A percentile compares a stretch with the other conserved stretches of the same genome.
Conservation (phyloP, 371 early-diverging fungal genomes). For the Dichotomocladium elegans region DNA sequence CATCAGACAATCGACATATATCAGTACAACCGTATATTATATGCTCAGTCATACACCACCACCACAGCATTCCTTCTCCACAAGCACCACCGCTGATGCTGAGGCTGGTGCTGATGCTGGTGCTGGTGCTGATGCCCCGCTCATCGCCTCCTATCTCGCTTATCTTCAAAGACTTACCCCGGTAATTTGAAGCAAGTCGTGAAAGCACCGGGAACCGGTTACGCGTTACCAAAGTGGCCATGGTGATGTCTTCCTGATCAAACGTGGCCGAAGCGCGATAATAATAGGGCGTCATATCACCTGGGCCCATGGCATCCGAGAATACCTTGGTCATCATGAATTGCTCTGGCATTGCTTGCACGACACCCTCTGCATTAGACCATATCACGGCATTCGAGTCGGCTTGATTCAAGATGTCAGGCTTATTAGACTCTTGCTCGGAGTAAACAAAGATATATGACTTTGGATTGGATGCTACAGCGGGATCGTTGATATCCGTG, state of each 20-base stretch:
- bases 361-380: conserved; percentile 9
- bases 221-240: conserved; percentile 57
- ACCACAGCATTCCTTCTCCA: too few relatives aligned
- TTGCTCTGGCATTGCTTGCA: conserved; percentile 34
- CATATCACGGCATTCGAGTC: conserved; percentile 4
- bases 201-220: conserved; percentile 49
- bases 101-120: too few relatives aligned
- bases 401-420: neutral
- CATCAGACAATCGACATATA: too few relatives aligned
- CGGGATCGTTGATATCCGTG: conserved; percentile 1
- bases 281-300: conserved; percentile 59
- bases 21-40: too few relatives aligned
- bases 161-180: conserved; percentile 25
- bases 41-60: too few relatives aligned
- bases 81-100: too few relatives aligned
- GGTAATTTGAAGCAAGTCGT: conserved; percentile 54
- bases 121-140: too few relatives aligned
- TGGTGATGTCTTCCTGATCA: conserved; percentile 57
- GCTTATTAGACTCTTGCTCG: conserved; percentile 6
- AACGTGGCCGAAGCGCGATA: conserved; percentile 43
- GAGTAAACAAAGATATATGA: too few relatives aligned
- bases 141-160: neutral
- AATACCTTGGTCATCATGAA: conserved; percentile 58
- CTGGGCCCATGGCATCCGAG: conserved; percentile 61
- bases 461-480: too few relatives aligned